Evolutionary conservation across 768 basidiomycete species (phyloP).

Genomic region (Pulveroboletus sp.): DNA sequence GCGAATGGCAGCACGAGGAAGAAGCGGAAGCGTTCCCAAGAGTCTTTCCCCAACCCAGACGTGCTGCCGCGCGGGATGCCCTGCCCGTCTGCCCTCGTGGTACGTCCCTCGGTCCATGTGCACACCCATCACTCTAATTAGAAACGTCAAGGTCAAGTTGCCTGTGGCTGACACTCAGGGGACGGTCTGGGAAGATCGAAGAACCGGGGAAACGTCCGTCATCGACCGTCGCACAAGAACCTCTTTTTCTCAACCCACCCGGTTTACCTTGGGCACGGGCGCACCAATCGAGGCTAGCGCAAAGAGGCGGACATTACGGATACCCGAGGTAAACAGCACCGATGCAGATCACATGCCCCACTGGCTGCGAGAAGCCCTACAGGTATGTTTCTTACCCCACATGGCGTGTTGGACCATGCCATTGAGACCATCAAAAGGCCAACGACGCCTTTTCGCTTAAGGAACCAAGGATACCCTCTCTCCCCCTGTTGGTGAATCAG

Average conservation of each 20-base stretch:
- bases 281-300: slow-evolving; percentile 5
- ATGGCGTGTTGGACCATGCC: neutral
- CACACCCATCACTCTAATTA: slow-evolving; percentile 4
- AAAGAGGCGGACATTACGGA: slow-evolving; percentile 15
- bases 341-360: slow-evolving; percentile 37
- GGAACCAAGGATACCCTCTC: slow-evolving; percentile 45
- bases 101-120: slow-evolving; percentile 14
- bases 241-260: no score
- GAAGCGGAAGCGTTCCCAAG: slow-evolving; percentile 40
- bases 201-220: slow-evolving; percentile 52
- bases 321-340: slow-evolving; percentile 8
- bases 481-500: slow-evolving; percentile 13
- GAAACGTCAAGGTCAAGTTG: slow-evolving; percentile 8
- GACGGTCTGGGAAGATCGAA: slow-evolving; percentile 56
- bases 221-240: slow-evolving; percentile 69
- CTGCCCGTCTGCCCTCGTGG: slow-evolving; percentile 13
- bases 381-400: slow-evolving; percentile 36
- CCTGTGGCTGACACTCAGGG: slow-evolving; percentile 30
- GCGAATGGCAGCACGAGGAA: slow-evolving; percentile 42
- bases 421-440: slow-evolving; percentile 34
- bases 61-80: slow-evolving; percentile 7
- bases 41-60: slow-evolving; percentile 7
- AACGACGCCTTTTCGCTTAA: slow-evolving; percentile 51
- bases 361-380: slow-evolving; percentile 62
- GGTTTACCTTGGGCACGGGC: slow-evolving; percentile 5